Evolutionary conservation across 352 stramenopile species (phyloP), one percentile per base, ranked within the genome.

Genomic region (Pythium myriotylum): DNA sequence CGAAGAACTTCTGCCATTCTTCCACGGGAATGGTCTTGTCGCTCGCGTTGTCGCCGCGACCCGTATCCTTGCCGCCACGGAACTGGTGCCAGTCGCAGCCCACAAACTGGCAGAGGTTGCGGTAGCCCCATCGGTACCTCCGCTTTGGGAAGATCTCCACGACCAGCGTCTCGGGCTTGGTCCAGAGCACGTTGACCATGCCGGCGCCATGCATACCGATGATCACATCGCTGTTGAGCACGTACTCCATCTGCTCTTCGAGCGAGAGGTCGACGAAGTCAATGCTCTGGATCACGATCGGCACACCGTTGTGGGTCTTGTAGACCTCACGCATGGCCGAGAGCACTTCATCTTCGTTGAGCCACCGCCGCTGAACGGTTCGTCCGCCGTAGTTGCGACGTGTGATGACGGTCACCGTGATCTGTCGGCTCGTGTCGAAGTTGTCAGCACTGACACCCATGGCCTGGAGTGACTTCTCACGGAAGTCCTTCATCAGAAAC

Each of bases 171-270:
- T 68, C 54, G 0, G 80, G 80, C 1, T 76, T 72, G 12, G 79
- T 59, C 78, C 83, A 94, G 0, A 88, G 20, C 1, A 94, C 74
- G 48, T 94, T 94, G 3, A 91, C 81, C 50, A 94, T 76, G 16
- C 85, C 85, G n/a, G 85, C 85, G 35, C 85, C 85, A 56, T 94
- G 85, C 85, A 92, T 94, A 4, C 82, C 77, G 43, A 94, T 84
- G 24, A 94, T 76, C 40, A 94, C 72, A 54, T 91, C 82, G 54
- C 85, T 94, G 22, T 79, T 65, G 12, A 86, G 58, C 16, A 79
- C 79, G n/a, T 73, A 61, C 2, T 54, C 54, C 72, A 94, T 94
- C 64, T 94, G 85, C 37, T 91, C 67, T 1, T 27, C 10, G 2
- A 91, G 60, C 20, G 76, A 66, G 17, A 88, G 39, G 24, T 76